These are phyloP conservation scores for Mayamaea pseudoterrestris DNA, from an alignment of 108 stramenopile genomes.

Conservation along the genomic window DNA sequence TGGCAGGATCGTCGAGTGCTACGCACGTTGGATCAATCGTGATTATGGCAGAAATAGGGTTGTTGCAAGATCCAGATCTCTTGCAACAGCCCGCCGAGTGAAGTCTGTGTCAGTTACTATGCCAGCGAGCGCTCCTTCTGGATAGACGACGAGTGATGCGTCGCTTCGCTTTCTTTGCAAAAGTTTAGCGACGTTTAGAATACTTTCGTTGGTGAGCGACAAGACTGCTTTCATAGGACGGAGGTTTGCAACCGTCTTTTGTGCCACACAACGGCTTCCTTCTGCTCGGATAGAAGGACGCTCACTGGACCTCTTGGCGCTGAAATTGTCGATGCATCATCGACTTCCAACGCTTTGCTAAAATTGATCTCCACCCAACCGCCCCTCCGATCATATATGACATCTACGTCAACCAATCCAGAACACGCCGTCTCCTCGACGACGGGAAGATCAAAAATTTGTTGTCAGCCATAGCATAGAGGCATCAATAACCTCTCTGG, in stretches of 20 bases:
- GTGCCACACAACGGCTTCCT: not conserved
- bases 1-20: conserved; percentile 65
- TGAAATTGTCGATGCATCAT: conserved; percentile 43
- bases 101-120: conserved; percentile 79
- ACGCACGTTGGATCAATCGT: conserved; percentile 82
- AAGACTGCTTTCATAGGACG: conserved; percentile 61
- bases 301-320: conserved; percentile 14
- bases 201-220: conserved; percentile 18
- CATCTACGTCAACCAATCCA: conserved; percentile 94
- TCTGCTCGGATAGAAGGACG: not conserved
- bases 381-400: conserved; percentile 71
- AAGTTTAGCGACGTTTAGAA: conserved; percentile 46
- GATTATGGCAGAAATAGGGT: conserved; percentile 67
- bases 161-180: conserved; percentile 52
- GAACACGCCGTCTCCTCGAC: conserved; percentile 68
- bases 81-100: conserved; percentile 65
- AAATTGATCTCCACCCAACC: conserved; percentile 76
- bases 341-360: conserved; percentile 56
- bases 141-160: conserved; percentile 48
- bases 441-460: conserved; percentile 86
- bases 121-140: conserved; percentile 50
- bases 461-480: conserved; percentile 90
- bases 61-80: conserved; percentile 39
- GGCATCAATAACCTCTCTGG: conserved; percentile 86
- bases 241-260: conserved; percentile 49